Evolutionary conservation across 208 protist genomes (phyloP).

Genomic region (Naegleria lovaniensis): DNA sequence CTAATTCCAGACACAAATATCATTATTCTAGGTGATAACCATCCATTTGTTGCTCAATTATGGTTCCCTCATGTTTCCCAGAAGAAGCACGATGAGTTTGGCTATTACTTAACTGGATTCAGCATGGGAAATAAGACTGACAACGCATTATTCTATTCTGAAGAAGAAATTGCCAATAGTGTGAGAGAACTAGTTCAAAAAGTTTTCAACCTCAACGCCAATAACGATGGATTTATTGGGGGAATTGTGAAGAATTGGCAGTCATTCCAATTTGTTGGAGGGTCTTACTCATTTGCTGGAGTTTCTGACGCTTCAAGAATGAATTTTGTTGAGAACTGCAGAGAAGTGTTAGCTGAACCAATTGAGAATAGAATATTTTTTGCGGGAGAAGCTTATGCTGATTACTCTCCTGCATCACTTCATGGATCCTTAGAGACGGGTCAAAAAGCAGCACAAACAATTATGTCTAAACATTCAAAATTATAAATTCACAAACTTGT

Average conservation of each 20-base stretch:
- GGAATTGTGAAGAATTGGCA: not conserved
- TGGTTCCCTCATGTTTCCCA: not conserved
- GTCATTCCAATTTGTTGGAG: not conserved
- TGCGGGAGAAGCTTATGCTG: not conserved
- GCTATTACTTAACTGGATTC: not conserved
- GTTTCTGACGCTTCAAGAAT: not conserved
- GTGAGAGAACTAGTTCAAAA: not conserved
- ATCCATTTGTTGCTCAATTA: slow-evolving; percentile 9
- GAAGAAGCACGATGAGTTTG: not conserved
- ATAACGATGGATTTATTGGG: not conserved
- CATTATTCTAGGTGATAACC: not conserved
- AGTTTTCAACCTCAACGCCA: not conserved
- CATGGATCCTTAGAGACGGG: not conserved
- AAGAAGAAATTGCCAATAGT: not conserved
- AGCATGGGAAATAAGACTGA: not conserved
- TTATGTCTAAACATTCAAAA: not conserved
- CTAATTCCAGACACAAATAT: not conserved
- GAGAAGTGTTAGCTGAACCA: not conserved
- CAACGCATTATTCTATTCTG: not conserved
- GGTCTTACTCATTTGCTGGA: not conserved
- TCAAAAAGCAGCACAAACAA: not conserved
- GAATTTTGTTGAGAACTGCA: not conserved
- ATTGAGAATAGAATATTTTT: slow-evolving; percentile 2
- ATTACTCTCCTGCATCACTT: not conserved
- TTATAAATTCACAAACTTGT: not conserved